Evolutionary conservation across 495 filamentous ascomycete genomes (phyloP).

Genomic region (Podospora pseudopauciseta): DNA sequence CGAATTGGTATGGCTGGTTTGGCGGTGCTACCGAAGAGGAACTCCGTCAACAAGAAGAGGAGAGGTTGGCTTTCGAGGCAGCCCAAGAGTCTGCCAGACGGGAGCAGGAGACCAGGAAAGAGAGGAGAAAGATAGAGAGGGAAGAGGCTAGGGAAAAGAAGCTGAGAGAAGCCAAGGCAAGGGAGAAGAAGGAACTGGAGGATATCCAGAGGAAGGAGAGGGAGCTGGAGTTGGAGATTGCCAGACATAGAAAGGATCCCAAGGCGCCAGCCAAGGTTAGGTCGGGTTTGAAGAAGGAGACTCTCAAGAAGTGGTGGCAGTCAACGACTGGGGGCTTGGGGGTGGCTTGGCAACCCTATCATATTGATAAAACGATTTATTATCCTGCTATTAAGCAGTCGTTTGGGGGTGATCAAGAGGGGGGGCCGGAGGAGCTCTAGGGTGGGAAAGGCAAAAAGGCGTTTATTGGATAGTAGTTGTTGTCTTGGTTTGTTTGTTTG

Average conservation of each 20-base stretch:
- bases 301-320: background rate
- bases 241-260: background rate
- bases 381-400: background rate
- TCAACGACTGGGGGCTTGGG: background rate
- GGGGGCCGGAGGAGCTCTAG: background rate
- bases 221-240: background rate
- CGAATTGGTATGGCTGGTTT: background rate
- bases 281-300: background rate
- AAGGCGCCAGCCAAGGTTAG: background rate
- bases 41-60: background rate
- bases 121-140: conserved; percentile 35
- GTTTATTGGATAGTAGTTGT: background rate
- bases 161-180: background rate
- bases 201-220: background rate
- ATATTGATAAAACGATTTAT: background rate
- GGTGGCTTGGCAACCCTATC: background rate
- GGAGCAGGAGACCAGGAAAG: conserved; percentile 40
- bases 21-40: background rate
- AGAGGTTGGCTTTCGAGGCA: background rate
- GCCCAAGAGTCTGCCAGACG: background rate
- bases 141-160: background rate
- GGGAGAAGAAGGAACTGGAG: background rate
- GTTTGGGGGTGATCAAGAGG: too few species aligned
- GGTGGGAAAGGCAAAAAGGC: background rate
- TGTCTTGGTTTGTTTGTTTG: background rate